Conservation (phyloP, 169 alveolate genomes). For the Cryptosporidium meleagridis region DNA sequence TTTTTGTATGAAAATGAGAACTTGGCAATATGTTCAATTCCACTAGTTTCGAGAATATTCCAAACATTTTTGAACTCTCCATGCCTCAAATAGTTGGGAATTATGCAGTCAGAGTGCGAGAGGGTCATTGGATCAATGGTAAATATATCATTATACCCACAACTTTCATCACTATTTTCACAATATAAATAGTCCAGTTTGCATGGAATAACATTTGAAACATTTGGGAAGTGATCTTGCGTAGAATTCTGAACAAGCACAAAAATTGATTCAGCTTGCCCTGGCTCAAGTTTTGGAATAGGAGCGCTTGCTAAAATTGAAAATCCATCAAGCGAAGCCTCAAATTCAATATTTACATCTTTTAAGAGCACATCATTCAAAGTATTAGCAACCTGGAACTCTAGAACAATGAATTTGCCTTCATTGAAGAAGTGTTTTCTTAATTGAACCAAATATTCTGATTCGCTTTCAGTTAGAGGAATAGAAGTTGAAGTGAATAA, state of each 20-base stretch:
- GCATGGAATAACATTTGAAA: slow-evolving; percentile 58
- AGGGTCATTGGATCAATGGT: slow-evolving; percentile 78
- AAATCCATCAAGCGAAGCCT: slow-evolving; percentile 33
- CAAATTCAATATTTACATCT: slow-evolving; percentile 77
- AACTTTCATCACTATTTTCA: slow-evolving; percentile 73
- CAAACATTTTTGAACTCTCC: slow-evolving; percentile 79
- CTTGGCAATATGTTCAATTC: slow-evolving; percentile 77
- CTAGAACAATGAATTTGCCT: slow-evolving; percentile 77
- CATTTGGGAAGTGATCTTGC: slow-evolving; percentile 38
- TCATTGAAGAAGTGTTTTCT: slow-evolving; percentile 77
- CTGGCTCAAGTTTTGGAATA: slow-evolving; percentile 50
- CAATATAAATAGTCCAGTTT: slow-evolving; percentile 76
- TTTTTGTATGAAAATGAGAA: slow-evolving; percentile 78
- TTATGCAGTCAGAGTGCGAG: slow-evolving; percentile 77
- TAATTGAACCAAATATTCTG: slow-evolving; percentile 83
- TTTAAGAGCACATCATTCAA: slow-evolving; percentile 76
- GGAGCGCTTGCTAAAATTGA: slow-evolving; percentile 68
- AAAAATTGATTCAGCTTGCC: slow-evolving; percentile 73
- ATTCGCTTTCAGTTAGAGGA: slow-evolving; percentile 86
- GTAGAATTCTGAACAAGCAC: slow-evolving; percentile 45
- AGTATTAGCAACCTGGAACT: slow-evolving; percentile 84
- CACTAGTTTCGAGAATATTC: slow-evolving; percentile 72
- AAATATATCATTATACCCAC: slow-evolving; percentile 78
- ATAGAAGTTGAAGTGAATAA: slow-evolving; percentile 74
- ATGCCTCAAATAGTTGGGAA: slow-evolving; percentile 73